Percentiles rank a stretch among this genome's conserved stretches.
phyloP scores from a whole-genome alignment of 2,329 filamentous ascomycete species.

The Fusarium zealandicum region DNA sequence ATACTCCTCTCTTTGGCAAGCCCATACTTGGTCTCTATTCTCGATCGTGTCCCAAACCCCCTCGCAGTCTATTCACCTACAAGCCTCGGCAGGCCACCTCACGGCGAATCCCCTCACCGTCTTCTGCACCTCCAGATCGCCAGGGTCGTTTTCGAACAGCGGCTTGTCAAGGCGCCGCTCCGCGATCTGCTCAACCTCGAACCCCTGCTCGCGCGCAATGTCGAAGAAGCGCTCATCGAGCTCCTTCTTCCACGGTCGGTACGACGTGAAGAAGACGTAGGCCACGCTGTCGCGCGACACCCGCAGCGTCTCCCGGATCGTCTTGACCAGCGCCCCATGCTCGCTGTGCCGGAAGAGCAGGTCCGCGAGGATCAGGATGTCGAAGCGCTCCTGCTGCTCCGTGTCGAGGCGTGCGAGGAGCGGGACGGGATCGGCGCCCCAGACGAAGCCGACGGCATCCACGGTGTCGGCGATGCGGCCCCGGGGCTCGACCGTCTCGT shows the following conservation, averaged over 20 bases:
- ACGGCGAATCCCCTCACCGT: conserved; percentile 84
- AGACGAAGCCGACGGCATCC: conserved; percentile 77
- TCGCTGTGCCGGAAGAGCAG: conserved; percentile 91
- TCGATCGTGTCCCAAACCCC: too few relatives aligned
- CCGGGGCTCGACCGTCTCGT: conserved; percentile 45
- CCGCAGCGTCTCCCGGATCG: conserved; percentile 72
- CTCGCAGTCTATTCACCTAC: conserved; percentile 4
- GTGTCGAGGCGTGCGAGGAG: conserved; percentile 66
- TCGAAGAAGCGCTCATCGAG: conserved; percentile 90
- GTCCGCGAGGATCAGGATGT: conserved; percentile 86
- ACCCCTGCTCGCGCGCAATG: conserved; percentile 71
- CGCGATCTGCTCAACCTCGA: conserved; percentile 79
- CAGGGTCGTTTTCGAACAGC: conserved; percentile 88
- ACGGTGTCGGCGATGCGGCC: conserved; percentile 50
- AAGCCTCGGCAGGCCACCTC: conserved; percentile 62
- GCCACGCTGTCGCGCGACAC: conserved; percentile 64
- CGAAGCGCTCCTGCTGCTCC: conserved; percentile 61
- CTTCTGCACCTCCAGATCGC: conserved; percentile 80
- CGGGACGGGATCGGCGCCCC: conserved; percentile 72
- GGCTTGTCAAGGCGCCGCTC: conserved; percentile 85
- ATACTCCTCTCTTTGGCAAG: not conserved
- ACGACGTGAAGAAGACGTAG: conserved; percentile 92
- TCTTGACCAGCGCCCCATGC: conserved; percentile 78
- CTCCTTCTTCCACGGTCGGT: conserved; percentile 86
- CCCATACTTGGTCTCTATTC: too few relatives aligned